Evolutionary conservation across 257 asterid genomes (phyloP), one percentile per base, ranked within the genome.

Genomic region (Mentha longifolia): DNA sequence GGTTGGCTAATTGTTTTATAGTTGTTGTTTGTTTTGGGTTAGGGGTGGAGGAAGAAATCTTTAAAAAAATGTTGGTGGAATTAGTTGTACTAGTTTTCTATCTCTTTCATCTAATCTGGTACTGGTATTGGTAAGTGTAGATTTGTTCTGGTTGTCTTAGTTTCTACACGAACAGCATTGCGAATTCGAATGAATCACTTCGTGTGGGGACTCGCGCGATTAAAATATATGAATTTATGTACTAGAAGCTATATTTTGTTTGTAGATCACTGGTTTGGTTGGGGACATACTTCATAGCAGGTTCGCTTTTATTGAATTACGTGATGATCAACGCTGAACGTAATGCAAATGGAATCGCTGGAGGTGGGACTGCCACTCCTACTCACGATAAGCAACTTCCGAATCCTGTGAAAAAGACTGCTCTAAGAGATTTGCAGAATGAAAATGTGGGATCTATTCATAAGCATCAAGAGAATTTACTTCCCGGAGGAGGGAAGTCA

Each of bases 351-450:
- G 89, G 80, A 59, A 73, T 69, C 73, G 78, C 50, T 71, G 56
- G 66, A 66, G 84, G 76, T 5, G 85, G 80, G 52, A 70, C 80
- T 30, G 78, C 68, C 61, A 3, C 80, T 68, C 82, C 86, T 64
- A 77, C 74, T 69, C 78, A 69, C 1, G 89, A 88, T 75, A 89
- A 87, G 86, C 94, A 81, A 41, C 84, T 58, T 15, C 62, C 84
- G 57, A 78, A 28, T 62, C 69, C 76, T 68, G 19, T 67, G 12
- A 89, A 88, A 70, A 95, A 95, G 84, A 79, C 87, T 9, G 97
- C 97, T 14, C 79, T 95, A 70, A 86, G 96, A 78, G 99, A 95
- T 54, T 89, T 92, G 78, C 99, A 91, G 80, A 92, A 92, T 43
- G 93, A 86, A 76, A 85, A 83, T 65, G 75, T 80, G 43, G 83